A percentile compares a stretch with the other conserved stretches of the same genome.
Conservation (phyloP, 1,139 yeast genomes). For the Meyerozyma athensensis region DNA sequence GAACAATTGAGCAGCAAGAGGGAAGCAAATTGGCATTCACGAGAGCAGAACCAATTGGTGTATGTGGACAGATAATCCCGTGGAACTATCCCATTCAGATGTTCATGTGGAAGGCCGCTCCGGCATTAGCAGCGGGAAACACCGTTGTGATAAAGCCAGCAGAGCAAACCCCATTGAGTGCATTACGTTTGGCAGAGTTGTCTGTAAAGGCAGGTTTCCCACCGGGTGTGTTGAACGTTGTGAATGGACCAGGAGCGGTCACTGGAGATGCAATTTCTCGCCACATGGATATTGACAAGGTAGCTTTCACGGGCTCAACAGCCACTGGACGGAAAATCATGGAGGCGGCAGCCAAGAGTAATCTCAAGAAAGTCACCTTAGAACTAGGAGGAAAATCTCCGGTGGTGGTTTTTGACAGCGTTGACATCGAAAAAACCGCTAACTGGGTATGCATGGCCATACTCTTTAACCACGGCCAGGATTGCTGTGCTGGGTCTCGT, state of each 20-base stretch:
- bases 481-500: slow-evolving; percentile 85
- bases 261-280: slow-evolving; percentile 71
- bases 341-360: slow-evolving; percentile 64
- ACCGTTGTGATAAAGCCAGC: slow-evolving; percentile 90
- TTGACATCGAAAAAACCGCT: slow-evolving; percentile 61
- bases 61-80: slow-evolving; percentile 86
- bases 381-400: slow-evolving; percentile 90
- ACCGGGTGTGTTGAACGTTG: slow-evolving; percentile 72
- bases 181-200: slow-evolving; percentile 72
- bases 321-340: slow-evolving; percentile 73
- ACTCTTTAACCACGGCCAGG: slow-evolving; percentile 83
- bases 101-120: slow-evolving; percentile 89
- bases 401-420: slow-evolving; percentile 71
- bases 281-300: slow-evolving; percentile 67
- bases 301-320: slow-evolving; percentile 85
- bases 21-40: slow-evolving; percentile 3
- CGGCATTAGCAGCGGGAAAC: slow-evolving; percentile 92
- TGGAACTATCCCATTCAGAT: slow-evolving; percentile 96
- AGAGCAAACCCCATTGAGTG: slow-evolving; percentile 81
- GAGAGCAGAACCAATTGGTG: slow-evolving; percentile 67
- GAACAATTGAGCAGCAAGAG: slow-evolving; percentile 3
- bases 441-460: slow-evolving; percentile 58
- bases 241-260: slow-evolving; percentile 74
- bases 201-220: slow-evolving; percentile 83
- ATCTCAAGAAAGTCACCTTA: slow-evolving; percentile 73